phyloP scores from a whole-genome alignment of 805 yeast species.

The Pichia eremophila region DNA sequence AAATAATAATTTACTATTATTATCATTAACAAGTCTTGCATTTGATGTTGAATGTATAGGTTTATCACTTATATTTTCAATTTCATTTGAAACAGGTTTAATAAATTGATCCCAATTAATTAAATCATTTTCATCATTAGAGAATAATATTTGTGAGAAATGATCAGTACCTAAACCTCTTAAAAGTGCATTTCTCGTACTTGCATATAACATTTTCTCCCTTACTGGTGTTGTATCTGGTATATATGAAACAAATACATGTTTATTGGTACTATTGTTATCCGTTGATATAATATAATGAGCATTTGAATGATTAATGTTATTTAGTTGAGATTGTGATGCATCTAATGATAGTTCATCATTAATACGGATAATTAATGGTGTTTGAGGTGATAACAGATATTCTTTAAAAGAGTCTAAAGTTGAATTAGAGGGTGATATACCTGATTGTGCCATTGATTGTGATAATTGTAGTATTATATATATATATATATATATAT shows the following conservation, averaged over 20 bases:
- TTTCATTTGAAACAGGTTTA: slow-evolving; percentile 25
- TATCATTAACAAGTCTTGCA: not conserved
- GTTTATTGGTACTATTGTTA: not conserved
- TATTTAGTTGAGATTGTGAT: not conserved
- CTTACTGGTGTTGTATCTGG: slow-evolving; percentile 81
- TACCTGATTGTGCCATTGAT: not conserved
- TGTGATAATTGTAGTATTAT: no score
- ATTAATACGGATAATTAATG: not conserved
- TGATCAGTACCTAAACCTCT: slow-evolving; percentile 57
- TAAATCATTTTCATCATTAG: slow-evolving; percentile 43
- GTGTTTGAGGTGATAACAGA: not conserved
- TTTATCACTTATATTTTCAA: slow-evolving; percentile 13
- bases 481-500: no score
- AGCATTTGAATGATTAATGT: not conserved
- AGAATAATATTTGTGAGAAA: slow-evolving; percentile 30
- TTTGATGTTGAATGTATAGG: not conserved
- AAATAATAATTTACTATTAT: not conserved
- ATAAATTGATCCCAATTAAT: slow-evolving; percentile 37
- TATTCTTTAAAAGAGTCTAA: not conserved
- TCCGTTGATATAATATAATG: not conserved
- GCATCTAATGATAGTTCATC: not conserved
- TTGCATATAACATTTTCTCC: slow-evolving; percentile 88
- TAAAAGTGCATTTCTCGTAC: slow-evolving; percentile 69
- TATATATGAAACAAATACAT: slow-evolving; percentile 61
- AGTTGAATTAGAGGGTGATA: not conserved